Conservation (phyloP, 2,329 filamentous ascomycete genomes). For the Alternaria incomplexa region DNA sequence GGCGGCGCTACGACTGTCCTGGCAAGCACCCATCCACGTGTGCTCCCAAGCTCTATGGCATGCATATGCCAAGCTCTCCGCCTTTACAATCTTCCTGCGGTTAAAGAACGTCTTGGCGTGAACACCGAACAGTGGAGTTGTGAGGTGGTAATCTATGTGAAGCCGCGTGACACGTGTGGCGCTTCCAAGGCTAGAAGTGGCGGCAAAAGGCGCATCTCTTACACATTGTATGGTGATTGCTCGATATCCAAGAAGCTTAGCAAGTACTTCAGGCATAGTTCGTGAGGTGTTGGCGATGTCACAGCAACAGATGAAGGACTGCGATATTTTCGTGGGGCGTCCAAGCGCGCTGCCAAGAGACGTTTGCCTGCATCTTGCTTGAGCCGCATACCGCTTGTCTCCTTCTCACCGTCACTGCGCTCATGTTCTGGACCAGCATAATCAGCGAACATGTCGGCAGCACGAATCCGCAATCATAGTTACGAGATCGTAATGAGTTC, state of each 20-base stretch:
- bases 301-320: constrained; percentile 10
- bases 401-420: not conserved
- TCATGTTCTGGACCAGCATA: not conserved
- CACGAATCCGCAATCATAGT: not conserved
- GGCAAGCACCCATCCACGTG: constrained; percentile 3
- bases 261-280: not conserved
- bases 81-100: constrained; percentile 21
- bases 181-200: not conserved
- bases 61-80: constrained; percentile 22
- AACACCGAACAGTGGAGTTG: constrained; percentile 8
- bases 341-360: constrained; percentile 4
- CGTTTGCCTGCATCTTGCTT: not conserved
- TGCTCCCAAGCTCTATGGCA: constrained; percentile 10
- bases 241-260: constrained; percentile 1
- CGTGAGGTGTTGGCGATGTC: not conserved
- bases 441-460: not conserved
- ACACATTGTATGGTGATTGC: not conserved
- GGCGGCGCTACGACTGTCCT: constrained; percentile 12
- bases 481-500: not conserved
- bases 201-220: not conserved
- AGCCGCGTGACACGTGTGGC: constrained; percentile 15
- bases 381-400: constrained; percentile 1
- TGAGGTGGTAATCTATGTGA: constrained; percentile 14
- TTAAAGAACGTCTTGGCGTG: constrained; percentile 26
- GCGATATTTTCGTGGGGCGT: constrained; percentile 4